Base-by-base conservation (phyloP, 331 rosid species). In the Stylosanthes scabra region DNA sequence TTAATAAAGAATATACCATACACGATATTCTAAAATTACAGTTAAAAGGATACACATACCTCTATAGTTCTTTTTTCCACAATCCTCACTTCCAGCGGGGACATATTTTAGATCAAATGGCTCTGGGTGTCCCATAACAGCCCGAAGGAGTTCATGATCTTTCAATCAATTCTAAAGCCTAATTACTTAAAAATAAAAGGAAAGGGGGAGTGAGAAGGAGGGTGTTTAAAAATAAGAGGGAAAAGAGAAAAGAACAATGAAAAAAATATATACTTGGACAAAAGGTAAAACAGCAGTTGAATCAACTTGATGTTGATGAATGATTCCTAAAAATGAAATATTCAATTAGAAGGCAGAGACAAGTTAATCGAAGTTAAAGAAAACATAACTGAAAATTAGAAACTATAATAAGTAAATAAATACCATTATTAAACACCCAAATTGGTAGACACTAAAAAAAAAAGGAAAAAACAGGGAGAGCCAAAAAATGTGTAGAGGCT, bases 381-480 rank as follows among this genome's bases (percentile, higher is more conserved):
- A 16, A 67, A 20, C 70, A 42, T 12, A 49, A 20, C 46, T 60
- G 47, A 68, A 15, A 39, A 10, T 54, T 42, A 68, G 31, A 46
- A 61, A 74, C 55, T 4, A 54, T n/a, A 20, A 45, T 80, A 80
- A 29, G n/a, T n/a, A n/a, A n/a, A 29, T 29, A 54, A 20, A 45
- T 80, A 80, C 84, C 84, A 69, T 80, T 84, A 74, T 94, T 94
- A 80, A 91, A 89, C 13, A 94, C 97, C 99, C 99, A 94, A 57
- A 94, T n/a, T n/a, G n/a, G n/a, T n/a, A n/a, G n/a, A n/a, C n/a
- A n/a, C n/a, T n/a, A n/a, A n/a, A n/a, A n/a, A n/a, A n/a, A n/a
- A n/a, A n/a, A n/a, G n/a, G n/a, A n/a, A n/a, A n/a, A n/a, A n/a
- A n/a, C n/a, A n/a, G n/a, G n/a, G n/a, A n/a, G n/a, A n/a, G n/a